These are phyloP conservation scores for Aspergillus affinis DNA, from an alignment of 495 filamentous ascomycete species.

Conservation along the genomic window DNA sequence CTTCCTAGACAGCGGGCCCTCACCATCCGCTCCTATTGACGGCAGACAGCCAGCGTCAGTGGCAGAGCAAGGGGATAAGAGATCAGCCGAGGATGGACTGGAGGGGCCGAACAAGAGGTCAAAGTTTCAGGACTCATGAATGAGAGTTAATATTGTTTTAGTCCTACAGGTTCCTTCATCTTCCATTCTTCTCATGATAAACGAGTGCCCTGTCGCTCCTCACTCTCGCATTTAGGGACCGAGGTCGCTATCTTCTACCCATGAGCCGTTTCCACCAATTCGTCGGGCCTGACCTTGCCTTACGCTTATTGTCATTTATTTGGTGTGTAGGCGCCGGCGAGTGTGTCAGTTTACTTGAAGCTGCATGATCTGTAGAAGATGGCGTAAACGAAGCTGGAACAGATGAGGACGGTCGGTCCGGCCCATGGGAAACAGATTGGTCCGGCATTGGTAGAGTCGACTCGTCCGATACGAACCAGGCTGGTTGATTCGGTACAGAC, in stretches of 20 bases:
- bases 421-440: neutral
- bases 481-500: constrained; percentile 11
- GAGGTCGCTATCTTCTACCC: constrained; percentile 15
- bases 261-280: constrained; percentile 20
- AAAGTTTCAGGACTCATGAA: too few relatives aligned
- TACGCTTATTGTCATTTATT: constrained; percentile 24
- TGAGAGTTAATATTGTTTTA: too few relatives aligned
- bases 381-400: constrained; percentile 15
- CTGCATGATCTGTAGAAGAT: constrained; percentile 15
- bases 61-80: too few relatives aligned
- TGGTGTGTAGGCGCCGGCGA: constrained; percentile 21
- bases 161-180: constrained; percentile 12
- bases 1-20: too few relatives aligned
- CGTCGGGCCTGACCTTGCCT: constrained; percentile 17
- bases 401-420: constrained; percentile 18
- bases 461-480: constrained; percentile 15
- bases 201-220: constrained; percentile 9
- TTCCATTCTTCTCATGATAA: too few relatives aligned
- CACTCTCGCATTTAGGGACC: constrained; percentile 9
- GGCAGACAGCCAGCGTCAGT: too few relatives aligned
- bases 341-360: constrained; percentile 18
- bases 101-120: too few relatives aligned
- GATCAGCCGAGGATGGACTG: too few relatives aligned
- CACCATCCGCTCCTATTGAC: too few relatives aligned
- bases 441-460: constrained; percentile 20